Evolutionary conservation across 768 basidiomycete genomes (phyloP), one percentile per base, ranked within the genome.

Genomic region (Hysterangium stoloniferum): DNA sequence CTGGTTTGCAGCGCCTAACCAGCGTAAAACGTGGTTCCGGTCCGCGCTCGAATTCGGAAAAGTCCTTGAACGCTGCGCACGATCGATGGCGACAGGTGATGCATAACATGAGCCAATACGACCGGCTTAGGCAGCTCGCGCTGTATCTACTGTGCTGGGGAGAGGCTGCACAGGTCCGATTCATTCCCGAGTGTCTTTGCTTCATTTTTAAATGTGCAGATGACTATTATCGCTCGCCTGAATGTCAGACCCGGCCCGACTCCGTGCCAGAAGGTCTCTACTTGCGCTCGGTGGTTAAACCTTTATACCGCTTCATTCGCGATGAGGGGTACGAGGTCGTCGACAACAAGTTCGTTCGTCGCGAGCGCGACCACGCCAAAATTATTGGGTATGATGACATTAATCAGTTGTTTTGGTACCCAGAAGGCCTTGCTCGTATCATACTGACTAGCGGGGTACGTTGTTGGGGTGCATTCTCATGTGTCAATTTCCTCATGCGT

Each of bases 191-290:
- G 65, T 94, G 91, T 60, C 71, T 99, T 40, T 97, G 93, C 70
- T 99, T 97, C 76, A 96, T 99, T 68, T 99, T 99, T 85, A 99
- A 99, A 70, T 98, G 96, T 62, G 96, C 96, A 12, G 96, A 99
- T 64, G 96, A 99, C 69, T 99, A 97, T 66, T 99, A 99, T 66
- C 93, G 96, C 22, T 92, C 88, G 3, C 84, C 95, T n/a, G 96
- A 98, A 61, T 99, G 96, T 59, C 96, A 99, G 66, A 88, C 80
- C 64, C 74, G 91, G 38, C 70, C 89, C 37, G 94, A 97, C 47
- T 82, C 94, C 0, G 91, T 97, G 0, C 89, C 90, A 0, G 95
- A 97, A 60, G 96, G 95, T 0, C 71, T 97, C n/a, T 99, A 97
- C 66, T 73, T 99, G 27, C 80, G 85, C 40, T 73, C 88, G 1